phyloP scores from a whole-genome alignment of 2,329 filamentous ascomycete species.

The Drechmeria coniospora region DNA sequence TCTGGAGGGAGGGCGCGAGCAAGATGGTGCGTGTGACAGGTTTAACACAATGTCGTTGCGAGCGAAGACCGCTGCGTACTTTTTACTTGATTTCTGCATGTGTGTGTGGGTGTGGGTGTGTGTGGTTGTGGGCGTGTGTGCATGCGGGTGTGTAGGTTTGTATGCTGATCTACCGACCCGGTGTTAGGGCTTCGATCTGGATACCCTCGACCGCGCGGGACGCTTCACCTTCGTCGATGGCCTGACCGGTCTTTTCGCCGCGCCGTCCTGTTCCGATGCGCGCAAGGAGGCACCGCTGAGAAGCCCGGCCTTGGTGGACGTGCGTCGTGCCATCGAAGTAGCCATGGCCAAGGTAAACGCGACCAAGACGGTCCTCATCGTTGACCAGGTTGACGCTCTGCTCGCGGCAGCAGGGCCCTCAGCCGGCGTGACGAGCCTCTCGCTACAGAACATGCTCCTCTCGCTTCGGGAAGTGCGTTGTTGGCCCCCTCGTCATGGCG shows the following conservation, averaged over 20 bases:
- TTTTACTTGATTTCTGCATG: too few species aligned
- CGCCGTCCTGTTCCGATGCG: constrained; percentile 1
- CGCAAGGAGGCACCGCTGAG: constrained; percentile 12
- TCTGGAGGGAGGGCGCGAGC: constrained; percentile 60
- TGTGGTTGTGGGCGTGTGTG: too few species aligned
- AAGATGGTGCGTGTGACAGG: constrained; percentile 36
- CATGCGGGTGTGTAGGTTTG: background rate
- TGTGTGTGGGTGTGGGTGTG: too few species aligned
- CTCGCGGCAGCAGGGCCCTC: constrained; percentile 38
- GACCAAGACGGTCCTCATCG: constrained; percentile 36
- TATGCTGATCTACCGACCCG: background rate
- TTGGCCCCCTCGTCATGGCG: background rate
- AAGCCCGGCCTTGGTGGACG: constrained; percentile 16
- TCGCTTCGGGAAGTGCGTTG: constrained; percentile 48
- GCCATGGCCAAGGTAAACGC: constrained; percentile 20
- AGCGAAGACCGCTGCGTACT: too few species aligned
- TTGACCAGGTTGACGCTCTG: constrained; percentile 52
- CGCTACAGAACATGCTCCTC: constrained; percentile 41
- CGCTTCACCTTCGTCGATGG: constrained; percentile 65
- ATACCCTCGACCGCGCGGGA: constrained; percentile 37
- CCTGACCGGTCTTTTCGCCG: constrained; percentile 39
- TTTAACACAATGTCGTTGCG: background rate
- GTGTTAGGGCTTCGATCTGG: constrained; percentile 52
- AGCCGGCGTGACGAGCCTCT: constrained; percentile 23
- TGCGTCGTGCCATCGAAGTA: constrained; percentile 23